A percentile compares a stretch with the other conserved stretches of the same genome.
Conservation (phyloP, 2,329 filamentous ascomycete species). For the Venturiaceae sp. region DNA sequence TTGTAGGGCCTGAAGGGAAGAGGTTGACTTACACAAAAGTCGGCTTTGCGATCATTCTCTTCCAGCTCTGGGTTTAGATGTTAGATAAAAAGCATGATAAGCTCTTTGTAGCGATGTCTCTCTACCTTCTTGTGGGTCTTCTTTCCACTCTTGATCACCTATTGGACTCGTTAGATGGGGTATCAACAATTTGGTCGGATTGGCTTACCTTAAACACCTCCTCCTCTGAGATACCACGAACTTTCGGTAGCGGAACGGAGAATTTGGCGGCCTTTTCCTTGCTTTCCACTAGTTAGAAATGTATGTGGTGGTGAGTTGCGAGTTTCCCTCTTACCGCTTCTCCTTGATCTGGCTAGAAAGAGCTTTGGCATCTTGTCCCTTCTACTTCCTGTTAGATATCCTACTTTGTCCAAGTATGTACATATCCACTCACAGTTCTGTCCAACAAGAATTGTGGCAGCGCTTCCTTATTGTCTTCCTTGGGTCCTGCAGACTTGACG, state of each 20-base stretch:
- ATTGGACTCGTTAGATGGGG: no score
- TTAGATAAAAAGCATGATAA: no score
- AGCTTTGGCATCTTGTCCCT: slow-evolving; percentile 60
- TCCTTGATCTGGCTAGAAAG: slow-evolving; percentile 86
- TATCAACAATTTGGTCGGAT: no score
- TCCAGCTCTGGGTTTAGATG: no score
- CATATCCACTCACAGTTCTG: no score
- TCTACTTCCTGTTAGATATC: no score
- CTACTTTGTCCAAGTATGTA: no score
- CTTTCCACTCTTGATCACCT: slow-evolving; percentile 93
- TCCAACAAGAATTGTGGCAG: slow-evolving; percentile 92
- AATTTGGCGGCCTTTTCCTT: slow-evolving; percentile 90
- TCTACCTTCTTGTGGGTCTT: slow-evolving; percentile 71
- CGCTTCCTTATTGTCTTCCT: slow-evolving; percentile 70
- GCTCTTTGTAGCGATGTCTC: slow-evolving; percentile 14
- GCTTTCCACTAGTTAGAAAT: not conserved
- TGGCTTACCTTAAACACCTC: slow-evolving; percentile 98
- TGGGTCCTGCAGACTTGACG: slow-evolving; percentile 72
- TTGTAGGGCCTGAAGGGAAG: no score
- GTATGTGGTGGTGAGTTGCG: not conserved
- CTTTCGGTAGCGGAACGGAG: slow-evolving; percentile 84
- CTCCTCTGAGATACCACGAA: slow-evolving; percentile 86
- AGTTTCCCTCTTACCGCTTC: slow-evolving; percentile 54
- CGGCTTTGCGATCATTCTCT: slow-evolving; percentile 67
- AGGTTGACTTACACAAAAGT: slow-evolving; percentile 62